Evolutionary conservation across 2,329 filamentous ascomycete species (phyloP), one percentile per base, ranked within the genome.

Genomic region (Cladophialophora carrionii): DNA sequence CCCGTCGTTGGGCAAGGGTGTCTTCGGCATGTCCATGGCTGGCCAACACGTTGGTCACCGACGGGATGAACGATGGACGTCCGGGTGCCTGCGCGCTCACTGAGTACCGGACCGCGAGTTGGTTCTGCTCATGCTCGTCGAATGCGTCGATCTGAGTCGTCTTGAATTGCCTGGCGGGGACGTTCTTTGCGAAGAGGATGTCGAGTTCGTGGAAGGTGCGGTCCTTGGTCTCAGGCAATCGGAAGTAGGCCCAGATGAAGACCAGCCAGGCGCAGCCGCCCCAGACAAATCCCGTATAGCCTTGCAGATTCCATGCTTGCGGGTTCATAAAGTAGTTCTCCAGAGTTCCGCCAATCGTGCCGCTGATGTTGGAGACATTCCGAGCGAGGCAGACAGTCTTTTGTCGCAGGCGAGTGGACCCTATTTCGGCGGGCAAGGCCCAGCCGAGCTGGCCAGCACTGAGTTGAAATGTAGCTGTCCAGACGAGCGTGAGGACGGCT

Each of bases 351-450:
- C 77, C 79, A 24, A 79, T 67, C 48, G 86, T 83, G 31, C 54
- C 59, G 48, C 64, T 60, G 22, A 46, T 63, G 68, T 85, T 84
- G 74, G 84, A 85, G 22, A 78, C 72, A 51, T 76, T 78, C 10
- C 83, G 77, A 1, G 83, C 82, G 48, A 86, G 75, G 2, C 83
- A 83, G 22, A 85, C 81, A 0, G 83, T 84, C 75, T 85, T 84
- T 26, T 79, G 77, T 66, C 82, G 82, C 46, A 86, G 78, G 10
- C 83, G 77, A 1, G 82, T 83, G 1, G 83, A 84, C 0, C 82
- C 81, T 7, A 85, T 76, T 69, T 85, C 84, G 0, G 83, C 78
- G 22, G 85, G 77, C 24, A 85, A 72, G 0, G 79, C 79, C 70
- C 84, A 86, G 12, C 79, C 82, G 1, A 85, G 79, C 0, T 83